Evolutionary conservation across 1,139 yeast species (phyloP).

Genomic region (Scheffersomyces illinoinensis): DNA sequence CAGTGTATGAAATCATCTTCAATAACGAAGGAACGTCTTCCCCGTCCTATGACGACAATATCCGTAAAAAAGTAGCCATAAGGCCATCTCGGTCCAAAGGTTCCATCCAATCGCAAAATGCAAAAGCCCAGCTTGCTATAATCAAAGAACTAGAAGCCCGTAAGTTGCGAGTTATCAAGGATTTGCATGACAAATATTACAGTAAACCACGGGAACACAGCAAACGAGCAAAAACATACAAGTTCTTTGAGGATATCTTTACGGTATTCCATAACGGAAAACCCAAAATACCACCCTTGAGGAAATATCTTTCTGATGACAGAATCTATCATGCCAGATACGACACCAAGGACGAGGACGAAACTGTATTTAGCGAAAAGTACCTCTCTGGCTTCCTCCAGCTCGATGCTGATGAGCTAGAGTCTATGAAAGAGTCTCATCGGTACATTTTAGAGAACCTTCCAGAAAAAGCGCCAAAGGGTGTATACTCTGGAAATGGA

Average conservation of each 20-base stretch:
- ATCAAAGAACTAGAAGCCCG: neutral
- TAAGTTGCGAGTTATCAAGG: neutral
- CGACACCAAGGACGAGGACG: conserved; percentile 27
- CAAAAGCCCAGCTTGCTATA: neutral
- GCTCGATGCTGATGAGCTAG: conserved; percentile 47
- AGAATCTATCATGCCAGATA: conserved; percentile 53
- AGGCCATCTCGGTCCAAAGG: neutral
- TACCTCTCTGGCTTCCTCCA: conserved; percentile 56
- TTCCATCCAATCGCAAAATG: neutral
- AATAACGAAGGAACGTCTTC: neutral
- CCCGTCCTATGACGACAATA: neutral
- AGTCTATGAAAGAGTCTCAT: conserved; percentile 55
- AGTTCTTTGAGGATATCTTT: conserved; percentile 38
- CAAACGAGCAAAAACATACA: conserved; percentile 10
- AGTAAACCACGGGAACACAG: conserved; percentile 2
- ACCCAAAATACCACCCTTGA: conserved; percentile 35
- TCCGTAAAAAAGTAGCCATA: neutral
- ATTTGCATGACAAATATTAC: neutral
- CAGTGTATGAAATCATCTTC: neutral
- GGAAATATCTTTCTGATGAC: conserved; percentile 35
- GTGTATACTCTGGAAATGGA: conserved; percentile 65
- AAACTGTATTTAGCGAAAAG: conserved; percentile 38
- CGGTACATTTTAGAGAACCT: conserved; percentile 48
- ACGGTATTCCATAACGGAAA: conserved; percentile 36
- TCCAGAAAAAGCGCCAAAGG: conserved; percentile 48